Base-by-base conservation (phyloP, 2,329 filamentous ascomycete genomes). In the Penicillium hesseltinei region DNA sequence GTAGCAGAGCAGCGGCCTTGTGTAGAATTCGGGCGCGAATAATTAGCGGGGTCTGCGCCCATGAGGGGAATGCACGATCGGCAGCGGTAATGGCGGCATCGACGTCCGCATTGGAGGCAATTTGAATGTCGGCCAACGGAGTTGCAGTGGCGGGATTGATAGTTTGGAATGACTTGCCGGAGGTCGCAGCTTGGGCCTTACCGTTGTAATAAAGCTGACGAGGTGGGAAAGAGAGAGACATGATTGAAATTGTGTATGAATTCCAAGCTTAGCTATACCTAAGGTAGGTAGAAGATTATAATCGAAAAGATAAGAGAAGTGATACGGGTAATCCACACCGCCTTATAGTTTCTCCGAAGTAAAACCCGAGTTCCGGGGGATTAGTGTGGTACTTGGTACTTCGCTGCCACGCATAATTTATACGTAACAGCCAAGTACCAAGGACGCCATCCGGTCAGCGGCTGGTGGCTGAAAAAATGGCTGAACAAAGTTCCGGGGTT, bases 131-230 rank as follows among this genome's bases (percentile, higher is more conserved):
- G 62, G 89, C 89, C 50, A 93, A 74, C 6, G 87, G 82, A 61
- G 83, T 78, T 56, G 82, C 85, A 42, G 85, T 92, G 49, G 90
- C 85, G 39, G 91, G 91, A 71, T 94, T 83, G 71, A 93, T 80
- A 31, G 88, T 85, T 61, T 86, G 78, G 77, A 94, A 93, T 46
- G 86, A 86, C 58, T 81, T 80, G 42, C 81, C 77, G 10, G 85
- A 84, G 38, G 73, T 81, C 48, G 85, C 82, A 27, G 81, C 76
- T 68, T 91, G 89, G 44, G 81, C 76, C 70, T 83, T 82, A 73
- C 91, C 91, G 63, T 86, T 83, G 78, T 91, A 91, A 77, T 89
- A 94, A 62, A 91, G 86, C 70, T 89, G 83, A 62, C 85, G 82
- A 43, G 78, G 71, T 46, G 80, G 67, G 65, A 83, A 81, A 71